Evolutionary conservation across 2,329 filamentous ascomycete species (phyloP).

Genomic region (Fusarium mundagurra): DNA sequence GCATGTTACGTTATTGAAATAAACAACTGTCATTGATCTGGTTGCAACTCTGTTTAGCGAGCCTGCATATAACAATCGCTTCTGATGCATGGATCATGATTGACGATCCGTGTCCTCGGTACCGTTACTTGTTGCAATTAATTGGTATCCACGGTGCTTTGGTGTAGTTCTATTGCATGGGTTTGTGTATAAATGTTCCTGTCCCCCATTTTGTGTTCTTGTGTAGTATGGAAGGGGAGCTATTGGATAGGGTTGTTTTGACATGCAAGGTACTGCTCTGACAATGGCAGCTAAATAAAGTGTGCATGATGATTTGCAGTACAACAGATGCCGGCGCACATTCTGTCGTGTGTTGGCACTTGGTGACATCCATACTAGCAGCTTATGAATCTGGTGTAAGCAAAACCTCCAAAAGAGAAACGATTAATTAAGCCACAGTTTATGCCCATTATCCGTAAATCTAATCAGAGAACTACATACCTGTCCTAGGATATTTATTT

Average conservation of each 20-base stretch:
- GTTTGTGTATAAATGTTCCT: not conserved
- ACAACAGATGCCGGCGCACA: not conserved
- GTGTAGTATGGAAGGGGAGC: too few relatives aligned
- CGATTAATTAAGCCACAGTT: not conserved
- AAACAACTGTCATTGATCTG: constrained; percentile 3
- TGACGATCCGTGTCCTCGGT: not conserved
- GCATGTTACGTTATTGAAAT: not conserved
- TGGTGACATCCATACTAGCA: not conserved
- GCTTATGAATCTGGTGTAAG: not conserved
- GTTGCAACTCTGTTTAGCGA: not conserved
- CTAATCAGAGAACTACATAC: not conserved
- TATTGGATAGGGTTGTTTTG: not conserved
- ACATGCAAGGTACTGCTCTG: not conserved
- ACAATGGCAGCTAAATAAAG: not conserved
- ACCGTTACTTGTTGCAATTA: not conserved
- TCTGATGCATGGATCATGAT: not conserved
- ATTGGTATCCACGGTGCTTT: not conserved
- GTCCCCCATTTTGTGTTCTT: not conserved
- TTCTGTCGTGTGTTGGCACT: not conserved
- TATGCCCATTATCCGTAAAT: too few relatives aligned
- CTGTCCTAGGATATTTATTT: not conserved
- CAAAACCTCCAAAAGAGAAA: not conserved
- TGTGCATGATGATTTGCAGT: not conserved
- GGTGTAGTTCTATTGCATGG: not conserved
- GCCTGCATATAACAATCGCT: constrained; percentile 2